phyloP scores from a whole-genome alignment of 2,329 filamentous ascomycete genomes.

The Aureobasidium sp. region DNA sequence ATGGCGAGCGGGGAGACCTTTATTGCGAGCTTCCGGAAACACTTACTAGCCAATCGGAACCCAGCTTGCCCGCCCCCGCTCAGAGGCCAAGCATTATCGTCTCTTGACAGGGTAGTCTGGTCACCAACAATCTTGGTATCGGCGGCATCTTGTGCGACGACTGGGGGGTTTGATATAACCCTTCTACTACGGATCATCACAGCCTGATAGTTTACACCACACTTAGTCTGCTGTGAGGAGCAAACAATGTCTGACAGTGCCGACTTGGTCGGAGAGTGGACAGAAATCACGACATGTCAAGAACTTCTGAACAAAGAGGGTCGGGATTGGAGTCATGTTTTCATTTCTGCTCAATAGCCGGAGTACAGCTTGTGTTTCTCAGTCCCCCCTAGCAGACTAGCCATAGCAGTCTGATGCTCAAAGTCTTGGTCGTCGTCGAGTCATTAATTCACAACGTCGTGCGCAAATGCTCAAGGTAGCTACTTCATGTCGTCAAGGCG shows the following conservation, averaged over 20 bases:
- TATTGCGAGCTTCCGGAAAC: not conserved
- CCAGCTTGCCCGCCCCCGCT: not conserved
- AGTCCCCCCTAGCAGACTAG: not conserved
- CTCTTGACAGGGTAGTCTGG: not conserved
- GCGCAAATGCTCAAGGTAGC: not conserved
- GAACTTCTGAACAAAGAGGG: not conserved
- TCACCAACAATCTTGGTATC: not conserved
- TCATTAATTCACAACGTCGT: not conserved
- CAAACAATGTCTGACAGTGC: no score
- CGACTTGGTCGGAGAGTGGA: not conserved
- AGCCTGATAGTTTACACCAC: no score
- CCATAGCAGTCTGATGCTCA: not conserved
- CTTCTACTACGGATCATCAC: no score
- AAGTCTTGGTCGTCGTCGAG: not conserved
- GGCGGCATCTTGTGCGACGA: not conserved
- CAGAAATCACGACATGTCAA: not conserved
- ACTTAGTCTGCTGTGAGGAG: no score
- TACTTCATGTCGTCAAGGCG: slow-evolving; percentile 38
- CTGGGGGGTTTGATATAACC: no score
- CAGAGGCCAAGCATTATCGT: not conserved
- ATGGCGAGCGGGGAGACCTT: slow-evolving; percentile 1
- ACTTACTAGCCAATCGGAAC: not conserved
- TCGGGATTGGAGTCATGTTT: not conserved
- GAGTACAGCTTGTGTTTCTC: not conserved
- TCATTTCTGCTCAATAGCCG: not conserved